These are phyloP conservation scores for Arabidopsis hybrid DNA, from an alignment of 441 rosid species.

Conservation along the genomic window DNA sequence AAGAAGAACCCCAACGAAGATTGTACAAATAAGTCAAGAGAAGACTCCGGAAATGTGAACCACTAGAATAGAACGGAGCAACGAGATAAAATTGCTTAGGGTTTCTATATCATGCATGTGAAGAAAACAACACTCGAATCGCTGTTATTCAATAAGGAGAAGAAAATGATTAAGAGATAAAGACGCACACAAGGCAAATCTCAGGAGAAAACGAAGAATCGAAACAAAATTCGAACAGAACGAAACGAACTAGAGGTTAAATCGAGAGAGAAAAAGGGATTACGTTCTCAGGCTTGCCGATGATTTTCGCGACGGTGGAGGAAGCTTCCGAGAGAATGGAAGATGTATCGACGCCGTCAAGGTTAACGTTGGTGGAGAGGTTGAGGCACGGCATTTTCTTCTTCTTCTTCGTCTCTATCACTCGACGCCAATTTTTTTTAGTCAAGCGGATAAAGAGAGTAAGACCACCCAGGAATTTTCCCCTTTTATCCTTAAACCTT, in stretches of 20 bases:
- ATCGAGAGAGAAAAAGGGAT: not conserved
- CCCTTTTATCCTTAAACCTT: not conserved
- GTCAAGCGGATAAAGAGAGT: constrained; percentile 8
- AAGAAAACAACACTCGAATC: constrained; percentile 8
- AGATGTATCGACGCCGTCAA: constrained; percentile 78
- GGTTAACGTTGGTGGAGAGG: constrained; percentile 73
- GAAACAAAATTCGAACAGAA: constrained; percentile 6
- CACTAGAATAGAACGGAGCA: not conserved
- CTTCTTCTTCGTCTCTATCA: constrained; percentile 2
- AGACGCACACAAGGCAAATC: not conserved
- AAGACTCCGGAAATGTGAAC: not conserved
- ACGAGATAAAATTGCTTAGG: constrained; percentile 5
- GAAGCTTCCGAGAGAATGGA: constrained; percentile 76
- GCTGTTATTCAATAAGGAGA: not conserved
- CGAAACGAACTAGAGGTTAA: not conserved
- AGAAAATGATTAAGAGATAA: not conserved
- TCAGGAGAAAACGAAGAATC: not conserved
- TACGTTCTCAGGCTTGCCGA: constrained; percentile 80
- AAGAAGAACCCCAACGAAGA: not conserved
- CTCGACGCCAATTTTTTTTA: not conserved
- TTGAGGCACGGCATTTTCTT: constrained; percentile 81
- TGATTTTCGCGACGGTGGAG: constrained; percentile 65
- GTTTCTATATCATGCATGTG: constrained; percentile 1
- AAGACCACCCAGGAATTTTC: not conserved
- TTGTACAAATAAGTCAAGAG: too few species aligned